A percentile compares a stretch with the other conserved stretches of the same genome.
These are phyloP conservation scores for Aspergillus sp. DNA, from an alignment of 2,329 filamentous ascomycete genomes.

Conservation along the genomic window DNA sequence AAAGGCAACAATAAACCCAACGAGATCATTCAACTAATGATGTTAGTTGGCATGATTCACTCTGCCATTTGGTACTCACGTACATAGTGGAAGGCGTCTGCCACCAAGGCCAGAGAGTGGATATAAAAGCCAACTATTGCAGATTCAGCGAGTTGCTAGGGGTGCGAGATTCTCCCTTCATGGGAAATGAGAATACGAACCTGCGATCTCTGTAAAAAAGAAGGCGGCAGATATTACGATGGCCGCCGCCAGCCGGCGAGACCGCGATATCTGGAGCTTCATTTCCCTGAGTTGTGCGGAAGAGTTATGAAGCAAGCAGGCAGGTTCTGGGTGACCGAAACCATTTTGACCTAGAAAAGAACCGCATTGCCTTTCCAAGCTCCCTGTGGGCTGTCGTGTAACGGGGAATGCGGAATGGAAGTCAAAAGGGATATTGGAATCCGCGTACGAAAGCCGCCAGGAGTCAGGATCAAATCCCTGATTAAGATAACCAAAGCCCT, in stretches of 20 bases:
- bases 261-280: constrained; percentile 28
- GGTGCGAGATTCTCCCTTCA: not conserved
- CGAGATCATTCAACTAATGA: constrained; percentile 65
- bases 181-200: constrained; percentile 15
- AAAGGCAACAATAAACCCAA: constrained; percentile 68
- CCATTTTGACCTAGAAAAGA: not conserved
- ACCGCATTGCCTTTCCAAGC: not conserved
- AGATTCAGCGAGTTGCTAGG: not conserved
- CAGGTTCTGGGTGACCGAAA: not conserved
- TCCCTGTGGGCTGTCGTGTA: not conserved
- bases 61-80: constrained; percentile 20
- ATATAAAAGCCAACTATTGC: constrained; percentile 67
- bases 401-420: not conserved
- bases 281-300: constrained; percentile 15
- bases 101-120: constrained; percentile 68
- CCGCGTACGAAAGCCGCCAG: not conserved
- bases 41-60: constrained; percentile 19
- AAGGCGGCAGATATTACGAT: constrained; percentile 34
- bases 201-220: constrained; percentile 33
- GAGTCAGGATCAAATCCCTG: not conserved
- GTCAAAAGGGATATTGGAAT: not conserved
- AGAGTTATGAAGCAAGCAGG: not conserved
- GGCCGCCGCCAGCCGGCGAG: constrained; percentile 29
- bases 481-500: too few species aligned
- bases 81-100: constrained; percentile 79